phyloP scores from a whole-genome alignment of 371 early-diverging fungal genomes.

The Rhizopus microsporus region DNA sequence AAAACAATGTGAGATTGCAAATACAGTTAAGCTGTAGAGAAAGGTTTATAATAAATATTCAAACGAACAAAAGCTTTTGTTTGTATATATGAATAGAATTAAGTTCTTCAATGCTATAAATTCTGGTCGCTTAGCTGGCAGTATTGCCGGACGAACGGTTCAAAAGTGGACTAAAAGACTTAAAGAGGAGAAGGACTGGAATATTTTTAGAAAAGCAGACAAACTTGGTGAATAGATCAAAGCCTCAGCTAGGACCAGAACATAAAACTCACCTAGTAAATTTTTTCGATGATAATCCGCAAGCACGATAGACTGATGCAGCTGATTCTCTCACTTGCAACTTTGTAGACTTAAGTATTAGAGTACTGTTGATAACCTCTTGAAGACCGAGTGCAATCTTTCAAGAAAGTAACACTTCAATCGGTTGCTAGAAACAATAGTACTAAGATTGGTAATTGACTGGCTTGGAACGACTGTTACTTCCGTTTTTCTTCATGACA shows the following conservation, averaged over 20 bases:
- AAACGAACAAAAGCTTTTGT: conserved; percentile 18
- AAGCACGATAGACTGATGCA: conserved; percentile 12
- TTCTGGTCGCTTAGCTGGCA: conserved; percentile 10
- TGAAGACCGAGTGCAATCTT: conserved; percentile 12
- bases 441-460: conserved; percentile 9
- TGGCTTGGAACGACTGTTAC: conserved; percentile 2
- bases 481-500: not conserved
- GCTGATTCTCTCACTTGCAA: conserved; percentile 10
- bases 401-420: conserved; percentile 12
- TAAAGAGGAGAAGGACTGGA: conserved; percentile 13
- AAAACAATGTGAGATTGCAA: conserved; percentile 8
- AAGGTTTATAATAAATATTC: conserved; percentile 12
- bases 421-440: conserved; percentile 10
- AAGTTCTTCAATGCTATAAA: conserved; percentile 17
- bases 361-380: conserved; percentile 10
- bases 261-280: conserved; percentile 15
- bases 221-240: conserved; percentile 10
- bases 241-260: conserved; percentile 4
- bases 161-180: conserved; percentile 15
- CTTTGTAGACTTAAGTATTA: conserved; percentile 13
- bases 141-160: conserved; percentile 13
- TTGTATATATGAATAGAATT: conserved; percentile 17
- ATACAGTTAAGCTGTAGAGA: conserved; percentile 7
- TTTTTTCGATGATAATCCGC: conserved; percentile 16
- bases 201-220: conserved; percentile 11